Percentiles rank a stretch among this genome's conserved stretches.
Evolutionary conservation across 805 yeast genomes (phyloP).

Genomic region (Jamesozyma hellenica): DNA sequence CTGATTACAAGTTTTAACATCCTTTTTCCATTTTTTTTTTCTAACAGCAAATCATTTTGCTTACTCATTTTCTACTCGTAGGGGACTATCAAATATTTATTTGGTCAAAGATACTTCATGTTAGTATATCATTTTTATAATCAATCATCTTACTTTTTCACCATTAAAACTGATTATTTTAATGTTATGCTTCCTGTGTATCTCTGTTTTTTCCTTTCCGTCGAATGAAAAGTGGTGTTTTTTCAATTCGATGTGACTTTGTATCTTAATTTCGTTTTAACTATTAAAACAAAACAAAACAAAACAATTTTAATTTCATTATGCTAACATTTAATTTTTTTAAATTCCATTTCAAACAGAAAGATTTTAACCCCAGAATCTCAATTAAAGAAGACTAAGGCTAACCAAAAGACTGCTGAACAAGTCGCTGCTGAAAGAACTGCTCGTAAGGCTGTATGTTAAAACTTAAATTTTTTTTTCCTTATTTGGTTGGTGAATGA

Average conservation of each 20-base stretch:
- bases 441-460: conserved; percentile 74
- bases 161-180: conserved; percentile 3
- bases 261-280: too few relatives aligned
- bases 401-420: conserved; percentile 66
- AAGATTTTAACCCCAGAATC: conserved; percentile 64
- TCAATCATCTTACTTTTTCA: conserved; percentile 5
- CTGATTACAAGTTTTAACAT: background rate
- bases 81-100: conserved; percentile 21
- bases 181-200: conserved; percentile 16
- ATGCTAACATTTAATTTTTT: conserved; percentile 8
- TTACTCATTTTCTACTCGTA: conserved; percentile 8
- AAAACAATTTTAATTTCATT: too few relatives aligned
- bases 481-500: too few relatives aligned
- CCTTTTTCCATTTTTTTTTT: background rate
- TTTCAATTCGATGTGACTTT: conserved; percentile 32
- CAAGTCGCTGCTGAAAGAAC: conserved; percentile 71
- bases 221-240: conserved; percentile 33
- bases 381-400: conserved; percentile 72
- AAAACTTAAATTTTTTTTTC: conserved; percentile 6
- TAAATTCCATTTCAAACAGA: conserved; percentile 16
- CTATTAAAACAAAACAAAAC: background rate
- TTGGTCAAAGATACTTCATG: conserved; percentile 23
- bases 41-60: background rate
- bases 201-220: conserved; percentile 31
- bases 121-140: conserved; percentile 6